Base-by-base conservation (phyloP, 2,329 filamentous ascomycete species). In the Parasarocladium wereldwijsianum region DNA sequence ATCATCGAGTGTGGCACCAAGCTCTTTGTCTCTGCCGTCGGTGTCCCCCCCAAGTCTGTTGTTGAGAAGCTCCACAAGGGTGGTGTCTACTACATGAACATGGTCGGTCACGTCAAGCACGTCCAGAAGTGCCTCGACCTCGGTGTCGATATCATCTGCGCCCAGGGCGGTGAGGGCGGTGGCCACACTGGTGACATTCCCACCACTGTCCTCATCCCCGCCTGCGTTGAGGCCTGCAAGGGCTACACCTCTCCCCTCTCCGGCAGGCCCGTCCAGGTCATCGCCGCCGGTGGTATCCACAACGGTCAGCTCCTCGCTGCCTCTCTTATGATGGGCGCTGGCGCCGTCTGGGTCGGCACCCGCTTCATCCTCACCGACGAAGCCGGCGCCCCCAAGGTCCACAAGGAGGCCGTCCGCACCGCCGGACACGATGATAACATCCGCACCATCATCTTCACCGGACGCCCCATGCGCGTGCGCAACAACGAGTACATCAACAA, bases 51-150 rank as follows among this genome's bases (percentile, higher is more conserved):
- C 42, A 83, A 82, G 59, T 63, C 70, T 43, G 77, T 94, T 35
- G 85, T 98, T 47, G 85, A 96, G 41, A 79, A 72, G 51, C 75
- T 98, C 26, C 90, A 98, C 70, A 70, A 74, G 50, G 63, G 74
- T 47, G 86, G 86, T 42, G 71, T 98, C 43, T 69, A 93, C 42
- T 93, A 92, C 70, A 96, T 96, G 90, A 98, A 98, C 76, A 98
- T 98, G 90, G 86, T 98, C 53, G 90, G 90, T 42, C 90, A 98
- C 69, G 87, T 90, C 50, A 98, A 98, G 76, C 90, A 98, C 63
- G 87, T 93, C 39, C 71, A 84, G 60, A 98, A 96, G 70, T 92
- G 84, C 58, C 69, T 98, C 38, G 84, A 87, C 29, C 70, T 86
- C 35, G 90, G 86, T 41, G 83, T 76, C 44, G 90, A 98, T 58